Base-by-base conservation (phyloP, 305 asterid species). In the Solanum hybrid region DNA sequence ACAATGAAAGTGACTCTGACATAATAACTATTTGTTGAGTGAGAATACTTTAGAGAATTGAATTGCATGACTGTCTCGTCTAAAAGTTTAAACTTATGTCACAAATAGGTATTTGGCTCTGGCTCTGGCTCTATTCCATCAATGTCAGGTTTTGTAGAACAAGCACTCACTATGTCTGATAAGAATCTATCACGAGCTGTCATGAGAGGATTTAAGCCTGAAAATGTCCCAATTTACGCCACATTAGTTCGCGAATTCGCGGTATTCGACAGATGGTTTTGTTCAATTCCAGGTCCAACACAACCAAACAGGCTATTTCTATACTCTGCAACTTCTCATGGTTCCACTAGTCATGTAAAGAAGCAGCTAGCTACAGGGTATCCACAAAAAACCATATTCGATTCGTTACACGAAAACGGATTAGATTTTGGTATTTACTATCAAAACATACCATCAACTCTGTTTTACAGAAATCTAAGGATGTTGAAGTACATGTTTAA, bases 251-350 rank as follows among this genome's bases (percentile, higher is more conserved):
- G 78, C 0, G 98, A 95, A 89, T 95, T 93, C 1, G 95, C 96
- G 1, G 95, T 94, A 7, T 94, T 94, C 14, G 97, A 95, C 31
- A 73, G 95, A 31, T 95, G 98, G 98, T 95, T 95, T 87, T 90
- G 94, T 0, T 94, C 96, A 6, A 91, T 95, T 64, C 96, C 98
- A 1, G 96, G 96, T 10, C 95, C 95, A 42, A 95, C 96, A 1
- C 96, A 95, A 86, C 98, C 98, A 12, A 95, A 95, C 69, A 81
- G 98, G 81, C 88, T 95, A 6, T 94, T 95, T 84, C 95, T 95
- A 1, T 95, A 94, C 94, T 96, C 98, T 32, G 98, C 97, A 5
- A 96, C 99, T 76, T 95, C 98, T 22, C 98, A 96, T 72, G 99
- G 99, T 37, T 93, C 98, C 88, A 95, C 97, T 2, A 90, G 94